phyloP scores from a whole-genome alignment of 1,284 basidiomycete species.

The Ustilago esculenta region DNA sequence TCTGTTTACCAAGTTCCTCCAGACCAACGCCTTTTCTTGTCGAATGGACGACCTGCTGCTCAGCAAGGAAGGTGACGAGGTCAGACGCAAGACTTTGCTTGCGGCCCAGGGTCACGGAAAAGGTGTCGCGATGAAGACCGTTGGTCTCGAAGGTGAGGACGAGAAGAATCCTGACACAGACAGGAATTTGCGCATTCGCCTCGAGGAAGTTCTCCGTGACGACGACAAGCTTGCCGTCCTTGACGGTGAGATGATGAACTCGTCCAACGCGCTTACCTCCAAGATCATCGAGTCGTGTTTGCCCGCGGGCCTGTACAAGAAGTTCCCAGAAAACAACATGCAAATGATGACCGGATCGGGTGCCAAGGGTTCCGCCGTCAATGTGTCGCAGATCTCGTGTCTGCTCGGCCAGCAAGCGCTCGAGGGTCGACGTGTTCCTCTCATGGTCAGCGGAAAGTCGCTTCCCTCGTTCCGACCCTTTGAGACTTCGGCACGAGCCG shows the following conservation, averaged over 20 bases:
- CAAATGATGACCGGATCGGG: constrained; percentile 98
- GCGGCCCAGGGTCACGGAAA: constrained; percentile 80
- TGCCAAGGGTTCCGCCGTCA: constrained; percentile 97
- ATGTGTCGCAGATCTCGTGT: constrained; percentile 97
- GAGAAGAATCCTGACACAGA: constrained; percentile 67
- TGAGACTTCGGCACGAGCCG: constrained; percentile 95
- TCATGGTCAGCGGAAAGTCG: constrained; percentile 99
- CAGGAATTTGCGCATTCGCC: constrained; percentile 70
- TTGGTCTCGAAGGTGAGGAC: constrained; percentile 69
- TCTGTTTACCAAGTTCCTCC: constrained; percentile 94
- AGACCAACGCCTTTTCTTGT: constrained; percentile 96
- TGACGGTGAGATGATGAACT: constrained; percentile 79
- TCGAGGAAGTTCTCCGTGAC: constrained; percentile 95
- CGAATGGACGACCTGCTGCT: constrained; percentile 97
- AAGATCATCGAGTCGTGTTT: constrained; percentile 78
- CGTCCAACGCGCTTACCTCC: constrained; percentile 79
- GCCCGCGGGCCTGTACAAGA: constrained; percentile 77
- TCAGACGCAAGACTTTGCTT: constrained; percentile 77
- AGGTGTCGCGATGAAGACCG: constrained; percentile 79
- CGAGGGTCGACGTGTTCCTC: constrained; percentile 96
- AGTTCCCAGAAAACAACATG: constrained; percentile 98
- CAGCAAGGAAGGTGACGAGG: constrained; percentile 81
- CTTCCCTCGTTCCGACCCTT: constrained; percentile 96
- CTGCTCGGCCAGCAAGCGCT: constrained; percentile 96
- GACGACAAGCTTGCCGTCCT: constrained; percentile 97